Evolutionary conservation across 805 yeast species (phyloP), one percentile per base, ranked within the genome.

Genomic region (Wickerhamomyces silvicola): DNA sequence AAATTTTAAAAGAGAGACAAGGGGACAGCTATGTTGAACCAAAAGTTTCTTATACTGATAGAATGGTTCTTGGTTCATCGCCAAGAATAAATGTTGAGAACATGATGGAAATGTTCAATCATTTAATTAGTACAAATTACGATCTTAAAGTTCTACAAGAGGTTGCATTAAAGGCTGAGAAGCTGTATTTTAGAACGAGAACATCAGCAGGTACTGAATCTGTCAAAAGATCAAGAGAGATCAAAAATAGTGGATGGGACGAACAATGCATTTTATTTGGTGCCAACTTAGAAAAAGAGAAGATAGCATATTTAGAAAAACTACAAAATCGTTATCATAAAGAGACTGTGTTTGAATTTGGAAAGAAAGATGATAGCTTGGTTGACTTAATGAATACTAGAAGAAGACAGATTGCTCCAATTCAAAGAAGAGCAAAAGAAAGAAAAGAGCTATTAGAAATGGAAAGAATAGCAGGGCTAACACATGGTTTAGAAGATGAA

Each of bases 271-370:
- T 87, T 20, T 55, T 83, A 33, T 84, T 87, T 53, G 94, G 94
- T 15, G 69, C 72, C 19, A 85, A 85, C 50, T 54, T 69, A 33
- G 95, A 84, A 45, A 69, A 68, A 41, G 92, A 82, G 45, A 84
- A 83, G 52, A 68, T 81, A 17, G 69, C 59, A 25, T 79, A 92
- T 48, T 67, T 92, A 42, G 82, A 75, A 5, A 76, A 77, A 46
- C 62, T 92, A 38, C 74, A 75, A 38, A 71, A 83, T 44, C 68
- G 96, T 52, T 56, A 65, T 26, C 65, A 75, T 31, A 81, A 84
- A 48, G 97, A 92, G 54, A 92, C 98, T 0, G 97, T 92, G 4
- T 92, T 92, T 54, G 99, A 92, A 57, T 81, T 87, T 57, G 73
- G 78, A 39, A 75, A 78, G 48, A 64, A 68, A 31, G 70, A 67